Percentiles rank a stretch among this genome's conserved stretches.
These are phyloP conservation scores for Dipodascopsis uninucleata DNA, from an alignment of 805 yeast genomes.

Conservation along the genomic window DNA sequence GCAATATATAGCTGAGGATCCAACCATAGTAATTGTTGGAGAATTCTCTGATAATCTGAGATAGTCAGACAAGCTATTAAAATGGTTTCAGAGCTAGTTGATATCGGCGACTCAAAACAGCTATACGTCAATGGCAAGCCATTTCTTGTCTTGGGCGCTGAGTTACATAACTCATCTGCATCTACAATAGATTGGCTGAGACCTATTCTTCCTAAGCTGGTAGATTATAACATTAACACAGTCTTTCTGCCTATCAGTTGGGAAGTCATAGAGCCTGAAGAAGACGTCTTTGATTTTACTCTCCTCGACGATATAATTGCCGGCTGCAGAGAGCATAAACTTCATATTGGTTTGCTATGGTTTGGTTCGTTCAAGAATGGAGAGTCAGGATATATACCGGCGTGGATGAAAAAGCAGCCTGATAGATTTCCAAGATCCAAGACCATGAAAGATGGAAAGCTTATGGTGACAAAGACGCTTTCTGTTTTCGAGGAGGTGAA, in stretches of 20 bases:
- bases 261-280: constrained; percentile 8
- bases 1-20: too few relatives aligned
- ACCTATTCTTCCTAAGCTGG: constrained; percentile 18
- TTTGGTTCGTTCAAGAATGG: constrained; percentile 11
- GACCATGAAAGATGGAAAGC: constrained; percentile 4
- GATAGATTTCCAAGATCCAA: constrained; percentile 3
- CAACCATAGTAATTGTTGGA: too few relatives aligned
- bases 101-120: too few relatives aligned
- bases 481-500: not conserved
- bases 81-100: too few relatives aligned
- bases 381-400: constrained; percentile 4
- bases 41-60: too few relatives aligned
- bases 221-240: constrained; percentile 8
- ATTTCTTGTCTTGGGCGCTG: constrained; percentile 20
- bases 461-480: not conserved
- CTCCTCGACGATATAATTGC: constrained; percentile 2
- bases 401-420: constrained; percentile 6
- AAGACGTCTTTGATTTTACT: constrained; percentile 8
- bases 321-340: not conserved
- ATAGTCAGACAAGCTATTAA: too few relatives aligned
- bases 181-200: constrained; percentile 20
- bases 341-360: constrained; percentile 4
- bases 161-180: constrained; percentile 26
- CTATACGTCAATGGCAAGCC: too few relatives aligned
- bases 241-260: constrained; percentile 4